phyloP scores from a whole-genome alignment of 441 rosid species.

The Geranium incanum region DNA sequence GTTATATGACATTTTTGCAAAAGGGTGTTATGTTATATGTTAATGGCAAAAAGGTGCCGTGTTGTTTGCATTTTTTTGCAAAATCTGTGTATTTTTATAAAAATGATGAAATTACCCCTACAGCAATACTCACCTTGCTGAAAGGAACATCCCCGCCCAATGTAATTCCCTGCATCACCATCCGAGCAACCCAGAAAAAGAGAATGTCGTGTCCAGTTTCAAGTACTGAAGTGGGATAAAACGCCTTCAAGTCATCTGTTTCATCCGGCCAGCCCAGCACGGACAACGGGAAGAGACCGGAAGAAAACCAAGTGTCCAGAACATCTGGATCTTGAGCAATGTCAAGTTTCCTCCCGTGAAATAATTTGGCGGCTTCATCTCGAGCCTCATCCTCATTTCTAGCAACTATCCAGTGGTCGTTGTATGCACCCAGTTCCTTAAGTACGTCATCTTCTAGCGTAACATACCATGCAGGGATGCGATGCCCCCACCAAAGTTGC shows the following conservation, averaged over 20 bases:
- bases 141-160: slow-evolving; percentile 91
- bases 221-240: slow-evolving; percentile 86
- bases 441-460: slow-evolving; percentile 62
- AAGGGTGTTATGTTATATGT: no score
- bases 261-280: slow-evolving; percentile 91
- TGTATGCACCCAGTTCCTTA: slow-evolving; percentile 68
- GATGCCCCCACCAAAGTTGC: slow-evolving; percentile 99
- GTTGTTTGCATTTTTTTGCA: no score
- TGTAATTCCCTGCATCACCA: slow-evolving; percentile 87
- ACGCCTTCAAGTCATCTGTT: slow-evolving; percentile 67
- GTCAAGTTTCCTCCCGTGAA: slow-evolving; percentile 58
- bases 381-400: slow-evolving; percentile 60
- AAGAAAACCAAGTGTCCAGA: slow-evolving; percentile 94
- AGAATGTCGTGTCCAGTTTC: slow-evolving; percentile 95
- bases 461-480: slow-evolving; percentile 91
- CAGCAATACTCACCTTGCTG: slow-evolving; percentile 45
- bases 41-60: no score
- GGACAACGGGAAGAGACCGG: slow-evolving; percentile 78
- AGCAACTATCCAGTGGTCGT: slow-evolving; percentile 84
- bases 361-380: slow-evolving; percentile 47
- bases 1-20: no score
- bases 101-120: not conserved
- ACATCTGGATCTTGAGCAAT: slow-evolving; percentile 85
- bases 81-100: no score
- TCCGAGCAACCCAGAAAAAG: slow-evolving; percentile 96